Conservation (phyloP, 2,329 filamentous ascomycete species). For the Seiridium unicorne region DNA sequence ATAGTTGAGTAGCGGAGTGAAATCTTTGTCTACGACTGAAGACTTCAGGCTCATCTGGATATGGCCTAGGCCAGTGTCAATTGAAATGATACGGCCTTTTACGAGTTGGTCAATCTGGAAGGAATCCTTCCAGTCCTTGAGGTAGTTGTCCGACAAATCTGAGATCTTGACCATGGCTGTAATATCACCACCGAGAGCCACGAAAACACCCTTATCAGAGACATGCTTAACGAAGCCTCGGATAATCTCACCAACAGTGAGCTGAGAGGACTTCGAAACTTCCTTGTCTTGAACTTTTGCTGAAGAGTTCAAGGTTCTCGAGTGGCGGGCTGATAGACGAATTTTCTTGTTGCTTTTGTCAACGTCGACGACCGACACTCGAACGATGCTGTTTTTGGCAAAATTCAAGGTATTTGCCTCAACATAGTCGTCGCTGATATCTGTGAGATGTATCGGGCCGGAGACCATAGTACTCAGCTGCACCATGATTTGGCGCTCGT, state of each 20-base stretch:
- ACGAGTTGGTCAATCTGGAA: constrained; percentile 90
- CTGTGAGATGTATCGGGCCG: constrained; percentile 77
- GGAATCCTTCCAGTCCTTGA: constrained; percentile 93
- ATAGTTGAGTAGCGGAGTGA: constrained; percentile 69
- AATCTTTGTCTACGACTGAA: constrained; percentile 78
- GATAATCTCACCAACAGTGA: constrained; percentile 75
- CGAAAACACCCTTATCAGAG: constrained; percentile 83
- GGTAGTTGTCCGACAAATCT: constrained; percentile 83
- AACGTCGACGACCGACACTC: constrained; percentile 79
- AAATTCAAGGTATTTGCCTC: constrained; percentile 73
- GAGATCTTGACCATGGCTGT: constrained; percentile 81
- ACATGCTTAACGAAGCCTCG: constrained; percentile 93
- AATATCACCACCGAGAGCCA: constrained; percentile 77
- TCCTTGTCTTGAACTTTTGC: constrained; percentile 79
- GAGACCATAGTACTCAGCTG: constrained; percentile 80
- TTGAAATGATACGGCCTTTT: constrained; percentile 75
- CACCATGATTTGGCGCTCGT: constrained; percentile 79
- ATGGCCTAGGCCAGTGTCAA: constrained; percentile 67
- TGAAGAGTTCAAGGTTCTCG: constrained; percentile 84
- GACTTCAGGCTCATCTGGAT: constrained; percentile 85
- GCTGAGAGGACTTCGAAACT: constrained; percentile 66
- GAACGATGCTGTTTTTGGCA: constrained; percentile 81
- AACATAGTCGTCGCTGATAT: constrained; percentile 83
- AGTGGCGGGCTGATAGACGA: constrained; percentile 78
- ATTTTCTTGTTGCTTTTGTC: constrained; percentile 84